phyloP scores from a whole-genome alignment of 2,329 filamentous ascomycete genomes.

The Epichloe sylvatica region DNA sequence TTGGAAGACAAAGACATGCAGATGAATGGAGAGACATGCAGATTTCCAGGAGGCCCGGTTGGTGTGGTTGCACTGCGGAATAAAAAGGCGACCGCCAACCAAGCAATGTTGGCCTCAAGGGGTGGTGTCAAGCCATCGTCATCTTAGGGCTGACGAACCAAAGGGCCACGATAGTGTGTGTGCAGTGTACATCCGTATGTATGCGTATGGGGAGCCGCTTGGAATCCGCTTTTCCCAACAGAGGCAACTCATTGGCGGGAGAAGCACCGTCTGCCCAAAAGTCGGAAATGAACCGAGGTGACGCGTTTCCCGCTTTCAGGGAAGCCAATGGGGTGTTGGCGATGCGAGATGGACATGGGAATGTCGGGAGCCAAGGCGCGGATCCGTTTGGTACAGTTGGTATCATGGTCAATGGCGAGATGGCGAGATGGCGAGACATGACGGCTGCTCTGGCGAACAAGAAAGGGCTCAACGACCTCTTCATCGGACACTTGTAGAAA shows the following conservation, averaged over 20 bases:
- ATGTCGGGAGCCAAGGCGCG: not conserved
- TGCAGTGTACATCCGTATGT: not conserved
- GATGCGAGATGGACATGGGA: not conserved
- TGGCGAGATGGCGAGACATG: not conserved
- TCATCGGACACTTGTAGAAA: too few species aligned
- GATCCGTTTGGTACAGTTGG: not conserved
- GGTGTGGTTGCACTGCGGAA: not conserved
- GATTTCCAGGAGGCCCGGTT: not conserved
- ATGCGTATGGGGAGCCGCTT: not conserved
- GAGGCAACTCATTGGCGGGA: not conserved
- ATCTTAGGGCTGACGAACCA: constrained; percentile 7
- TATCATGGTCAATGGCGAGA: not conserved
- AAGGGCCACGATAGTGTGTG: not conserved
- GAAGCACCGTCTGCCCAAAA: not conserved
- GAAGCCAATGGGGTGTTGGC: not conserved
- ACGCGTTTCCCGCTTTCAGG: not conserved
- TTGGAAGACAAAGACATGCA: not conserved
- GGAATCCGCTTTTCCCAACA: constrained; percentile 1
- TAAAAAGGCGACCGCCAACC: not conserved
- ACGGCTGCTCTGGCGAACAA: not conserved
- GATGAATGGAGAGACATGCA: not conserved
- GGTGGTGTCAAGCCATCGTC: not conserved
- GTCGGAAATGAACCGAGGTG: constrained; percentile 1
- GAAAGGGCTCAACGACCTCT: too few species aligned
- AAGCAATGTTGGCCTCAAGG: constrained; percentile 1